A percentile compares a stretch with the other conserved stretches of the same genome.
phyloP scores from a whole-genome alignment of 2,329 filamentous ascomycete species.

The Epichloe uncinata region DNA sequence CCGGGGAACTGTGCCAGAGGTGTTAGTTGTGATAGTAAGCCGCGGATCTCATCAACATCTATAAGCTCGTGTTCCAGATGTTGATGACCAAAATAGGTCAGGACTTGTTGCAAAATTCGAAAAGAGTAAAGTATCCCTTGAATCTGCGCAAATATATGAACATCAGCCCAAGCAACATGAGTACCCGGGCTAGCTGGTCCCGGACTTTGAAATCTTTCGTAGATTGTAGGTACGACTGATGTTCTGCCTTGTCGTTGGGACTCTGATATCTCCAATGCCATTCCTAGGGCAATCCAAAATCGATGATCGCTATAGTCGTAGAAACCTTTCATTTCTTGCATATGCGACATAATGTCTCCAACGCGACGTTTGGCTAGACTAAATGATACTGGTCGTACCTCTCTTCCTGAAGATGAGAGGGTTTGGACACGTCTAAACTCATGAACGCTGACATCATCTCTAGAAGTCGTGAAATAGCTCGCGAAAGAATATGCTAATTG shows the following conservation, averaged over 20 bases:
- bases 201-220: not conserved
- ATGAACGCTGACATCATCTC: conserved; percentile 11
- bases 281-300: conserved; percentile 12
- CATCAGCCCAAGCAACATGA: conserved; percentile 36
- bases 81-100: conserved; percentile 6
- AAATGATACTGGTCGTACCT: conserved; percentile 9
- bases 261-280: conserved; percentile 15
- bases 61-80: not conserved
- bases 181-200: not conserved
- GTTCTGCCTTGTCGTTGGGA: conserved; percentile 14
- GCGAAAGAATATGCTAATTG: conserved; percentile 39
- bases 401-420: conserved; percentile 16
- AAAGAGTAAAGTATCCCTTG: conserved; percentile 50
- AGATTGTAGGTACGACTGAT: not conserved
- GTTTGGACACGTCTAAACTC: conserved; percentile 26
- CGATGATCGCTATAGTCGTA: conserved; percentile 8
- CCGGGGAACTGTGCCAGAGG: conserved; percentile 10
- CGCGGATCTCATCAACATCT: conserved; percentile 5
- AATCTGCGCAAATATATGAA: conserved; percentile 49
- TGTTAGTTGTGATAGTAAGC: conserved; percentile 14
- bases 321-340: not conserved
- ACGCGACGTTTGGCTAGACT: conserved; percentile 3
- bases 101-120: conserved; percentile 30
- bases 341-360: conserved; percentile 9
- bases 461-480: not conserved